Base-by-base conservation (phyloP, 208 protist species). In the Tritrichomonas foetus region DNA sequence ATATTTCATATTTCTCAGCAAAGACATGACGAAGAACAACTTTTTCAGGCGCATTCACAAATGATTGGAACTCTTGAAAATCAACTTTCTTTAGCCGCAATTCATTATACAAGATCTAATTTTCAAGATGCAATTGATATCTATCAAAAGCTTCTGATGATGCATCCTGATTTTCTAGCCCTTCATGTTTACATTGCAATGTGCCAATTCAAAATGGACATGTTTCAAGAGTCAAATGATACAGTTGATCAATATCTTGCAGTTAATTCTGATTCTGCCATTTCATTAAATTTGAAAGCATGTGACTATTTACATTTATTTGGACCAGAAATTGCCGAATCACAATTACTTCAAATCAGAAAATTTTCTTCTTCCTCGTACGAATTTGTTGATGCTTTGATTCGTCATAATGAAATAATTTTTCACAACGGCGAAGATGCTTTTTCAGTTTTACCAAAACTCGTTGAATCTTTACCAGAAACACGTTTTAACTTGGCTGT, bases 151-250 rank as follows among this genome's bases (percentile, higher is more conserved):
- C 97, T 99, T 66, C 95, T 99, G 22, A 95, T 98, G 36, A 97
- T 98, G 89, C 97, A 98, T 53, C 96, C 96, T 57, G 84, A 95
- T 27, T 94, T 66, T 66, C 11, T 92, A 30, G 94, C 94, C 5
- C 47, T 95, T 33, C 61, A 99, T 94, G 97, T 99, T 25, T 99
- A 99, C 95, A 96, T 99, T 39, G 98, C 98, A 5, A 97, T 99
- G 95, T 99, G 98, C 96, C 99, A 99, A 96, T 99, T 98, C 96
- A 99, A 99, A 95, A 96, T 99, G 61, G 98, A 99, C 95, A 99
- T 98, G 95, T 99, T 98, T 95, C 95, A 96, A 66, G 94, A 89
- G 57, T 89, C 47, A 33, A 89, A 89, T 57, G 78, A 89, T 33
- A 22, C 47, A 22, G 78, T 89, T 89, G 78, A 89, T 20, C 16